These are phyloP conservation scores for Diaporthe eres DNA, from an alignment of 2,329 filamentous ascomycete genomes.

Conservation along the genomic window DNA sequence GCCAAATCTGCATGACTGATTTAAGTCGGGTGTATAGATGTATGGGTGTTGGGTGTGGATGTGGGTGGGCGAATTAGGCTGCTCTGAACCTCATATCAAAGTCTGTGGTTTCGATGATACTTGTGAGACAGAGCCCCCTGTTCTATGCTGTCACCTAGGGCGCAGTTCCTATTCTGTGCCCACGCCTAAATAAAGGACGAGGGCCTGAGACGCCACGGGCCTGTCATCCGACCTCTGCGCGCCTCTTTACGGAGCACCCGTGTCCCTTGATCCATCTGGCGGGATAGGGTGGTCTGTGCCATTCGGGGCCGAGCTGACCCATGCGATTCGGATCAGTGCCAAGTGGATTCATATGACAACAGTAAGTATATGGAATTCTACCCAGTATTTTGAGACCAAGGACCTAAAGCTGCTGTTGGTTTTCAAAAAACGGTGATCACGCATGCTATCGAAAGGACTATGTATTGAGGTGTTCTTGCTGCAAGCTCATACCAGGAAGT, in stretches of 20 bases:
- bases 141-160: not conserved
- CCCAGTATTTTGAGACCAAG: not conserved
- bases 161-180: not conserved
- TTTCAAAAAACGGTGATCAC: not conserved
- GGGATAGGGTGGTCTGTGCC: constrained; percentile 33
- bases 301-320: constrained; percentile 18
- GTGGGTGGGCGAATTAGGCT: no score
- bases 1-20: no score
- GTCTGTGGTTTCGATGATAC: not conserved
- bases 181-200: not conserved
- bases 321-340: not conserved
- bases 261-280: not conserved
- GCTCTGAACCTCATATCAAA: no score
- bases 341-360: not conserved
- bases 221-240: constrained; percentile 7
- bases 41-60: no score
- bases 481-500: not conserved
- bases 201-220: not conserved
- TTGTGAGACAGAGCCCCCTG: not conserved
- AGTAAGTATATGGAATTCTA: not conserved
- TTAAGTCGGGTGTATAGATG: no score
- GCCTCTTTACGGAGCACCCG: not conserved
- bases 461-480: not conserved
- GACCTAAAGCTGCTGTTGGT: not conserved
- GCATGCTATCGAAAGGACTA: not conserved